Percentiles rank a stretch among this genome's conserved stretches.
Conservation (phyloP, 1,284 basidiomycete species). For the Coniferiporia sulphurascens region DNA sequence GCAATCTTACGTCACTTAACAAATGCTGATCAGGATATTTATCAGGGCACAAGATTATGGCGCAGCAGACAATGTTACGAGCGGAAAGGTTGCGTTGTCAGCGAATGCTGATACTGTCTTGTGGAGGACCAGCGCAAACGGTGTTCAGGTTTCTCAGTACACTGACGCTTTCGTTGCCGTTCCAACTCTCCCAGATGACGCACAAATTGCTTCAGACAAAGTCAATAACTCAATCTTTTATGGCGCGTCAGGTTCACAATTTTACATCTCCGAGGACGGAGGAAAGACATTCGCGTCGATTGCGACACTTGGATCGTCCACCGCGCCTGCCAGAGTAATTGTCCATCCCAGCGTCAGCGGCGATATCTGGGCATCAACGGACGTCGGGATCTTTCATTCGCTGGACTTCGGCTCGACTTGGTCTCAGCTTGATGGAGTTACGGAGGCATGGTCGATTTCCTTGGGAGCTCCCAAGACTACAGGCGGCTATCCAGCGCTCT, state of each 20-base stretch:
- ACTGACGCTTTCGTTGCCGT: constrained; percentile 45
- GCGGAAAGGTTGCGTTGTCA: constrained; percentile 55
- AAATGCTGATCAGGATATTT: not conserved
- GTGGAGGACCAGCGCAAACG: constrained; percentile 46
- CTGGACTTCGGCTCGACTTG: constrained; percentile 49
- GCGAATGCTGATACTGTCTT: constrained; percentile 54
- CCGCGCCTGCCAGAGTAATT: constrained; percentile 43
- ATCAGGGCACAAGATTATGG: constrained; percentile 44
- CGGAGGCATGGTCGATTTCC: constrained; percentile 40
- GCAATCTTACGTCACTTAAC: not conserved
- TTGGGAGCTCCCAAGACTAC: constrained; percentile 48
- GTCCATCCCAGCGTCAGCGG: constrained; percentile 46
- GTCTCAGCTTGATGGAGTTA: constrained; percentile 41
- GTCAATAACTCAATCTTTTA: constrained; percentile 53
- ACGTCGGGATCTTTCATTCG: constrained; percentile 55
- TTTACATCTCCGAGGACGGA: constrained; percentile 53
- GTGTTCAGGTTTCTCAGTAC: constrained; percentile 49
- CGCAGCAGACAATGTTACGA: constrained; percentile 44
- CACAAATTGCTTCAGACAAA: constrained; percentile 59
- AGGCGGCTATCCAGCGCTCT: constrained; percentile 34
- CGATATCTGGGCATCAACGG: constrained; percentile 61
- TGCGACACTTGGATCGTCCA: too few relatives aligned
- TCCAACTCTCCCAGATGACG: constrained; percentile 43
- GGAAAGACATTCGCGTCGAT: constrained; percentile 43
- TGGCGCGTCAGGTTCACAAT: constrained; percentile 46